Base-by-base conservation (phyloP, 441 rosid species). In the Erysimum pusillum region DNA sequence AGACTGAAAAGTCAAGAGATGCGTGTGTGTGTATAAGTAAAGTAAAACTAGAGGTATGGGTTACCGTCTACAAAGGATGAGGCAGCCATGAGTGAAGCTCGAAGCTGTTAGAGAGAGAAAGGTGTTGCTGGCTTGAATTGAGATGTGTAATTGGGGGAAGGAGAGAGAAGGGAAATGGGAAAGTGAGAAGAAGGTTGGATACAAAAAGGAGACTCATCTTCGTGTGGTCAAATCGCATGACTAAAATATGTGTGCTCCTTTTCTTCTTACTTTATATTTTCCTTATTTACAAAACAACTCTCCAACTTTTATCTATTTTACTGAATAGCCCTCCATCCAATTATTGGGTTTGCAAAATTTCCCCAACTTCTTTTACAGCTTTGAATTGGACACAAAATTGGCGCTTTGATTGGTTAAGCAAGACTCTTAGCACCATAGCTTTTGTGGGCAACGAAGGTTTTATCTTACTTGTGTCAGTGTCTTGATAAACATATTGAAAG, bases 401-500 rank as follows among this genome's bases (percentile, higher is more conserved):
- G 97, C 5, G 96, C 96, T 2, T 82, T 91, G 18, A 7, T 32
- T 32, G 36, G 36, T 34, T 5, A 5, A 34, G 36, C 1, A 1
- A 22, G 2, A 2, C 1, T n/a, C n/a, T n/a, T n/a, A n/a, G n/a
- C n/a, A n/a, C n/a, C n/a, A n/a, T 89, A 51, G 93, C 93, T 4
- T 91, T 93, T 70, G 84, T 89, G 9, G 95, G 94, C 41, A 89
- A 88, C n/a, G 90, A 91, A 76, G 92, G 90, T 38, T 88, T 85
- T 68, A 85, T 90, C 73, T 72, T 93, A 74, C 74, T 93, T 79
- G 94, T 91, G 69, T 91, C 96, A n/a, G n/a, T n/a, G n/a, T n/a
- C n/a, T 1, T 38, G 93, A 9, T 89, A 83, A 80, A 90, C 97
- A n/a, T 22, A 22, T 22, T 22, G 3, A 93, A 88, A 84, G 25